phyloP scores from a whole-genome alignment of 2,329 filamentous ascomycete genomes.

The Parastagonospora nodorum region DNA sequence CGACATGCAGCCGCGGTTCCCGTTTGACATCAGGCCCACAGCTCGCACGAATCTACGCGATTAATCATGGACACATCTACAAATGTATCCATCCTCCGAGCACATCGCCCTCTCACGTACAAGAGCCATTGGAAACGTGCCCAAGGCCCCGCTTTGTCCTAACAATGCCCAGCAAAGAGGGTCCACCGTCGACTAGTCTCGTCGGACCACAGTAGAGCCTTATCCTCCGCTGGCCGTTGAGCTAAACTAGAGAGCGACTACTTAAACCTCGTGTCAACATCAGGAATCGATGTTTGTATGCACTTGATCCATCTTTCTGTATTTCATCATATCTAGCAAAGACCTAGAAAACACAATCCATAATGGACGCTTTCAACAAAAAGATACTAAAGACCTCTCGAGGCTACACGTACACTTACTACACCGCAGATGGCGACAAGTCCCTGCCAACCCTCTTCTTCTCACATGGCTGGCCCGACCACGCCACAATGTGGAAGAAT shows the following conservation, averaged over 20 bases:
- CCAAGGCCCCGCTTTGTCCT: neutral
- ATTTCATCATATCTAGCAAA: neutral
- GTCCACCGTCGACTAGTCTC: neutral
- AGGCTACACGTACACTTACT: conserved; percentile 38
- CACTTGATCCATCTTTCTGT: too few species aligned
- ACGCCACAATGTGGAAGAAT: conserved; percentile 46
- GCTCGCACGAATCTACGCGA: too few species aligned
- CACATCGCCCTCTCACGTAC: too few species aligned
- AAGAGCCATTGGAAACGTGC: neutral
- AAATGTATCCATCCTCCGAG: too few species aligned
- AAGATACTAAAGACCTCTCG: conserved; percentile 33
- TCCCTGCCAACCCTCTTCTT: conserved; percentile 33
- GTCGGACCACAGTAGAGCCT: neutral
- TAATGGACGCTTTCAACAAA: conserved; percentile 33
- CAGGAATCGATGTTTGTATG: too few species aligned
- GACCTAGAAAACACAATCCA: neutral
- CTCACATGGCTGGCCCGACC: conserved; percentile 60
- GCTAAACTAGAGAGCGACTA: too few species aligned
- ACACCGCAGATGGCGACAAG: conserved; percentile 21
- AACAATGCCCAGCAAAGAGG: neutral
- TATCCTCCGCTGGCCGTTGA: neutral
- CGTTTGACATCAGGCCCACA: too few species aligned
- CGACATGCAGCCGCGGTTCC: too few species aligned
- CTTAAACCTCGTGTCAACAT: too few species aligned
- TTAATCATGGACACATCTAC: too few species aligned